These are phyloP conservation scores for Coemansia sp. DNA, from an alignment of 192 early-diverging fungal genomes.

Conservation along the genomic window DNA sequence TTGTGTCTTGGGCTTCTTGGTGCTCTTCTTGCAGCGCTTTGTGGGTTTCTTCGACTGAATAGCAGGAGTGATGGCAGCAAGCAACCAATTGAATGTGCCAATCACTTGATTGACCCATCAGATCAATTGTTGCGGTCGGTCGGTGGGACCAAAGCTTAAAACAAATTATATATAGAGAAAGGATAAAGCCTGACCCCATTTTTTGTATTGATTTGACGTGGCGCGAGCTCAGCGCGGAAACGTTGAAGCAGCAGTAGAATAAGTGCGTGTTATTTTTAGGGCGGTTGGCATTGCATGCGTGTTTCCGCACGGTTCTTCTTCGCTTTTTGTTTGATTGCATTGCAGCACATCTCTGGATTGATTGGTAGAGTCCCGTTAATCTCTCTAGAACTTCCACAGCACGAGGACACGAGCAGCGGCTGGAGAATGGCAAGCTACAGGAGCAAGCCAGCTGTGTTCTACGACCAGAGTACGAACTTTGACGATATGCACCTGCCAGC, in stretches of 20 bases:
- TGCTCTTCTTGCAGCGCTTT: no score
- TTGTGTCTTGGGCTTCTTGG: no score
- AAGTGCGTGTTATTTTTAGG: not conserved
- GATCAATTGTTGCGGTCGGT: no score
- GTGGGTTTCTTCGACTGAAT: no score
- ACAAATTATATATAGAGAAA: no score
- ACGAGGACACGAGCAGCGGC: not conserved
- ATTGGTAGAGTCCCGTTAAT: not conserved
- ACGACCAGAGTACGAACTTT: conserved; percentile 38
- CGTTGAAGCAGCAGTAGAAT: not conserved
- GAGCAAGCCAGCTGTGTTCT: conserved; percentile 24
- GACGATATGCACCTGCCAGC: conserved; percentile 35
- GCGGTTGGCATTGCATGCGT: not conserved
- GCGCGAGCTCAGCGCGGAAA: not conserved
- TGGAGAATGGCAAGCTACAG: conserved; percentile 1
- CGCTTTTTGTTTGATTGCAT: not conserved
- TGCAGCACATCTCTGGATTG: not conserved
- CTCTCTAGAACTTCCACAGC: not conserved
- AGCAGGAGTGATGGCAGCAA: no score
- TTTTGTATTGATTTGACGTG: not conserved
- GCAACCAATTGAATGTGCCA: no score
- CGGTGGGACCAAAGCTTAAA: no score
- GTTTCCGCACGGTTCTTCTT: not conserved
- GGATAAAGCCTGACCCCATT: not conserved
- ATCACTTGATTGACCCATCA: no score